These are phyloP conservation scores for Golubevia sp. DNA, from an alignment of 1,284 basidiomycete genomes.

Conservation along the genomic window DNA sequence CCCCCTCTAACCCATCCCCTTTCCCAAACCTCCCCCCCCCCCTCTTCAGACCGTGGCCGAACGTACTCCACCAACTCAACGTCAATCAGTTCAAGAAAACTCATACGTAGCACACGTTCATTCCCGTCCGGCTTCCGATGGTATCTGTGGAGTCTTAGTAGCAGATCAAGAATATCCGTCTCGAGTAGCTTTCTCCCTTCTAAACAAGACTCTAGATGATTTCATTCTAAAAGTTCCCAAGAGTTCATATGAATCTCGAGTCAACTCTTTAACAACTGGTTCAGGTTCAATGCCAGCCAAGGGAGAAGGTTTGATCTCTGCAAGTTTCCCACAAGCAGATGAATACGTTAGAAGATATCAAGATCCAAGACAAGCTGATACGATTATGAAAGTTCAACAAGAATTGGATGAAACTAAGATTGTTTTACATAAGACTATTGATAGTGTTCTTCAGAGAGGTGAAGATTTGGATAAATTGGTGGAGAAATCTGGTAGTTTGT, in stretches of 20 bases:
- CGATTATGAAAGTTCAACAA: constrained; percentile 97
- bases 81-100: constrained; percentile 59
- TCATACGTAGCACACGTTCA: constrained; percentile 58
- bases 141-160: constrained; percentile 51
- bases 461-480: constrained; percentile 98
- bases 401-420: constrained; percentile 99
- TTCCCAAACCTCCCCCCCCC: background rate
- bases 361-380: constrained; percentile 96
- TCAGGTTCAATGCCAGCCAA: constrained; percentile 35
- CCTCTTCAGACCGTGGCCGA: constrained; percentile 50
- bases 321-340: constrained; percentile 67
- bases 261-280: constrained; percentile 46
- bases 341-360: constrained; percentile 91
- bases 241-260: constrained; percentile 37
- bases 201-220: constrained; percentile 60
- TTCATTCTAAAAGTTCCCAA: constrained; percentile 55
- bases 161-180: constrained; percentile 60
- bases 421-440: constrained; percentile 94
- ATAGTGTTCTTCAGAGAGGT: constrained; percentile 91
- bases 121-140: constrained; percentile 52
- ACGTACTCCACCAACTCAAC: constrained; percentile 57
- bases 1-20: too few relatives aligned
- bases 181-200: constrained; percentile 56
- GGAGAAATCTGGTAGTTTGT: constrained; percentile 88
- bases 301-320: constrained; percentile 42